Evolutionary conservation across 345 rosid genomes (phyloP), one percentile per base, ranked within the genome.

Genomic region (Lepidium africanum): DNA sequence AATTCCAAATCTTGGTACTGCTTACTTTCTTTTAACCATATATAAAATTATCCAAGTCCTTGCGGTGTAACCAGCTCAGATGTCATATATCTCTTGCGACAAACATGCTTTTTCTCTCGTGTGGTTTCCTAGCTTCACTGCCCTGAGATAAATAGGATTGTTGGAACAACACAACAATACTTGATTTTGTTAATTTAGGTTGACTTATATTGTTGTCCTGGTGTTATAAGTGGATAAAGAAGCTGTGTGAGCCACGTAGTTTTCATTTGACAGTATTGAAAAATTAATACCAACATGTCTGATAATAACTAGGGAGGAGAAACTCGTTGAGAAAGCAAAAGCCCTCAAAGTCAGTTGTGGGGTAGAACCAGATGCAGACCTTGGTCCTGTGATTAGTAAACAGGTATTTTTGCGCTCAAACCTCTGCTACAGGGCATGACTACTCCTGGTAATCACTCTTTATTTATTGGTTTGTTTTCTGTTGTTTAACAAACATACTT

Each of bases 301-400:
- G 21, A 46, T 63, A 71, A 49, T 25, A 52, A 53, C 52, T 78
- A 88, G 98, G 98, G 89, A 79, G 80, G 82, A 80, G 8, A 75
- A 90, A 86, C 81, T 91, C 17, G 82, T 85, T 15, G 91, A 88
- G 70, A 78, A 63, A 73, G 97, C 99, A 0, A 89, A 91, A 74
- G 72, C 82, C 68, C 87, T 94, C 17, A 94, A 90, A 84, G 99
- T 94, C 77, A 87, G 78, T 73, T 80, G 92, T 47, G 99, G 99
- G 67, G 79, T 76, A 59, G 97, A 81, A 56, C 88, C 95, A 39
- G 92, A 85, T 75, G 87, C 95, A 52, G 97, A 94, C 79, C 88
- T 94, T 6, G 97, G 99, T 70, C 99, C 99, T 50, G 91, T 94
- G 5, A 94, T 94, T 65, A 94, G 95, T 73, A 94, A 85, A 66